phyloP scores from a whole-genome alignment of 495 filamentous ascomycete genomes.

The Podospora conica region DNA sequence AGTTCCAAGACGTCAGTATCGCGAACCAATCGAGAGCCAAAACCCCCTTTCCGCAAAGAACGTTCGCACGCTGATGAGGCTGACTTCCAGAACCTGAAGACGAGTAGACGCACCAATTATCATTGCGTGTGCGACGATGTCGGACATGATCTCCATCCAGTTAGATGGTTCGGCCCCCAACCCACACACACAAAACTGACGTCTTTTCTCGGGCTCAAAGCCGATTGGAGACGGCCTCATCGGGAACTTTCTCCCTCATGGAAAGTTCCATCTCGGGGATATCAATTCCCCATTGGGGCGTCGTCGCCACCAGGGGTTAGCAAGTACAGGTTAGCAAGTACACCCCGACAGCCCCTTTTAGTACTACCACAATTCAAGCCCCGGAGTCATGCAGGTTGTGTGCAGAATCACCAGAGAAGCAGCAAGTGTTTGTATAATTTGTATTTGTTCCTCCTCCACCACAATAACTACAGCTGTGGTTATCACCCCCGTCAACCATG shows the following conservation, averaged over 20 bases:
- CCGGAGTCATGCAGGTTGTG: too few relatives aligned
- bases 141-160: background rate
- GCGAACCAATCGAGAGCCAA: background rate
- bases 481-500: background rate
- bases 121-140: background rate
- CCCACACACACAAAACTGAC: too few relatives aligned
- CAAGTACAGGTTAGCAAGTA: too few relatives aligned
- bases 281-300: background rate
- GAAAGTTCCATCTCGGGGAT: background rate
- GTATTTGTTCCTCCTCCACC: background rate
- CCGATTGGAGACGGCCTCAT: background rate
- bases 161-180: background rate
- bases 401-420: too few relatives aligned
- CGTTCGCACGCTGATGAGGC: too few relatives aligned
- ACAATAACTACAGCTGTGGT: background rate
- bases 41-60: too few relatives aligned
- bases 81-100: background rate
- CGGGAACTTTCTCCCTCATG: background rate
- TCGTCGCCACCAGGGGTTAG: too few relatives aligned
- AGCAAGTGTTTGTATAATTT: background rate
- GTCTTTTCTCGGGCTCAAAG: background rate
- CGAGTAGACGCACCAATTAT: background rate
- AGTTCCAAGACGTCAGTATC: too few relatives aligned
- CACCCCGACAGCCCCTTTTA: too few relatives aligned
- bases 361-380: too few relatives aligned